Conservation (phyloP, 306 rosid genomes). For the Casuarina cunninghamiana region DNA sequence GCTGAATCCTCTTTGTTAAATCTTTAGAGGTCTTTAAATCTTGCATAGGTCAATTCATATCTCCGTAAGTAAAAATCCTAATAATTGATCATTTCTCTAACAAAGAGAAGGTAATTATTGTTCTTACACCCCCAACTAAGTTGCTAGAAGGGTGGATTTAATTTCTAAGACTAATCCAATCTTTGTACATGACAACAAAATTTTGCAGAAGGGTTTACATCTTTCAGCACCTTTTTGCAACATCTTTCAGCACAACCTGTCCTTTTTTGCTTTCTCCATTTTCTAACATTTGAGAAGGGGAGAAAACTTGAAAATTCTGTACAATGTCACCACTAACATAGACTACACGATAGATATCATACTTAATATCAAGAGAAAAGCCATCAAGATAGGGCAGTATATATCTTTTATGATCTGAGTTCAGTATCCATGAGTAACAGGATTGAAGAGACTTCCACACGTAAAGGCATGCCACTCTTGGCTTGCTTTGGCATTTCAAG, state of each 20-base stretch:
- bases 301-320: slow-evolving; percentile 30
- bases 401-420: slow-evolving; percentile 44
- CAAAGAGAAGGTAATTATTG: too few species aligned
- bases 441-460: slow-evolving; percentile 74
- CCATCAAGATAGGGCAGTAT: slow-evolving; percentile 66
- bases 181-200: neutral
- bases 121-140: neutral
- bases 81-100: neutral
- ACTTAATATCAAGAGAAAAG: slow-evolving; percentile 56
- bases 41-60: too few species aligned
- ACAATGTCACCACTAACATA: slow-evolving; percentile 51
- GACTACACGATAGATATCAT: slow-evolving; percentile 65
- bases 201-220: neutral
- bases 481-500: slow-evolving; percentile 55
- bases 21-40: too few species aligned
- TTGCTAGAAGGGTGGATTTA: neutral
- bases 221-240: neutral
- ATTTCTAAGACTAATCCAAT: neutral
- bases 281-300: slow-evolving; percentile 44
- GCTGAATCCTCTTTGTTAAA: too few species aligned
- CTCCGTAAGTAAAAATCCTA: too few species aligned
- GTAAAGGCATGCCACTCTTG: slow-evolving; percentile 47
- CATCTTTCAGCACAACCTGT: slow-evolving; percentile 38
- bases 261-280: slow-evolving; percentile 44
- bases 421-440: slow-evolving; percentile 72